phyloP scores from a whole-genome alignment of 441 rosid genomes.

The Biscutella laevigata region DNA sequence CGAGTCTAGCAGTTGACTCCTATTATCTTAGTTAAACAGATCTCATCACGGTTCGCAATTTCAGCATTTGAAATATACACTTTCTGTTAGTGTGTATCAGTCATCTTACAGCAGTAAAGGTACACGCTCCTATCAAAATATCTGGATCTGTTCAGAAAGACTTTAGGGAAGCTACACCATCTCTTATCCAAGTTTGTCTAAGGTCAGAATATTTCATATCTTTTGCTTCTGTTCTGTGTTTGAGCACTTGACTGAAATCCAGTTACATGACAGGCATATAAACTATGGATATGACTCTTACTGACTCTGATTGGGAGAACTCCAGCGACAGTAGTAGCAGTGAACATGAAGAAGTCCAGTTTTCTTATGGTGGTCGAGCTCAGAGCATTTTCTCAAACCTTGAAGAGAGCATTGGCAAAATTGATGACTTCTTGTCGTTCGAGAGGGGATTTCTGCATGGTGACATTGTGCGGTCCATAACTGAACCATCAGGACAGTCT shows the following conservation, averaged over 20 bases:
- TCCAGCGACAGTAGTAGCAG: constrained; percentile 72
- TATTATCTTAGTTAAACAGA: constrained; percentile 30
- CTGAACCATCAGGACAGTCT: constrained; percentile 68
- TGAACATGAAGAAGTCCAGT: constrained; percentile 57
- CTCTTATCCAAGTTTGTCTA: constrained; percentile 1
- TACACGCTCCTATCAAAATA: background rate
- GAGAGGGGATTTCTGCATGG: constrained; percentile 65
- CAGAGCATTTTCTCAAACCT: constrained; percentile 61
- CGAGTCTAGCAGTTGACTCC: constrained; percentile 21
- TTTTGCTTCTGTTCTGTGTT: constrained; percentile 5
- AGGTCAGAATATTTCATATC: constrained; percentile 31
- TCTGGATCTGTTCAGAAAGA: background rate
- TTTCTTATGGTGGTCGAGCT: constrained; percentile 52
- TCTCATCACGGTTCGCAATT: constrained; percentile 18
- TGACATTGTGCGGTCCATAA: constrained; percentile 58
- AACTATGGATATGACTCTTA: constrained; percentile 49
- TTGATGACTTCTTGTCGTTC: constrained; percentile 76
- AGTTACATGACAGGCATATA: constrained; percentile 29
- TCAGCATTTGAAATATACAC: background rate
- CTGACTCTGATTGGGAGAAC: constrained; percentile 86
- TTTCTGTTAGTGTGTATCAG: constrained; percentile 1
- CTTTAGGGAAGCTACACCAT: constrained; percentile 4
- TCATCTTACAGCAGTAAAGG: background rate
- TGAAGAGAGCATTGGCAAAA: constrained; percentile 75
- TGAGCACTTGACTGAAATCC: constrained; percentile 14